Percentiles rank a stretch among this genome's conserved stretches.
Evolutionary conservation across 257 asterid species (phyloP).

Genomic region (Galeopsis tetrahit): DNA sequence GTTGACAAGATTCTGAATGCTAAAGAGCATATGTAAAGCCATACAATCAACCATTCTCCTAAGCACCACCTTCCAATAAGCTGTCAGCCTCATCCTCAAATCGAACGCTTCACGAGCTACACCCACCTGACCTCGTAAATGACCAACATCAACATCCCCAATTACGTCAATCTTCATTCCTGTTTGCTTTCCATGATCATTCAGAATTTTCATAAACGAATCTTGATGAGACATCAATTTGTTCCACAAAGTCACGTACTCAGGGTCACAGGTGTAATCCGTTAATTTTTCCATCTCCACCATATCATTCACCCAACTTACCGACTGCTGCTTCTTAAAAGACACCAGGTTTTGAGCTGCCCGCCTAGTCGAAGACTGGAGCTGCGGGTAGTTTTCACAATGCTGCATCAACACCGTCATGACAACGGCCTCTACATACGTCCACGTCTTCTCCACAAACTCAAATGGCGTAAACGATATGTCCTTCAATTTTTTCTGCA

Average conservation of each 20-base stretch:
- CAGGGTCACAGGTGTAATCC: conserved; percentile 38
- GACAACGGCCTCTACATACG: conserved; percentile 2
- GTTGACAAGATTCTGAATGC: conserved; percentile 39
- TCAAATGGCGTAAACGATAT: background rate
- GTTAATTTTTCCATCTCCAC: conserved; percentile 42
- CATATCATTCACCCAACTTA: conserved; percentile 9
- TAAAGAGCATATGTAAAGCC: conserved; percentile 33
- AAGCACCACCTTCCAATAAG: conserved; percentile 39
- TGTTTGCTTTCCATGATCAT: background rate
- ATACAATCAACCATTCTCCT: conserved; percentile 40
- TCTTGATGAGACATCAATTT: conserved; percentile 26
- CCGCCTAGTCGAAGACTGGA: conserved; percentile 1
- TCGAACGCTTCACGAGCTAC: conserved; percentile 41
- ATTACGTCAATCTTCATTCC: background rate
- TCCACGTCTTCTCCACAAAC: conserved; percentile 32
- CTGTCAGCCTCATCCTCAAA: conserved; percentile 40
- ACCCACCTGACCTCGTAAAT: background rate
- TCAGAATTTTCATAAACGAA: background rate
- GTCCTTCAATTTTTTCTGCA: conserved; percentile 29
- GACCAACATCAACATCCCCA: conserved; percentile 19
- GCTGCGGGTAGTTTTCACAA: conserved; percentile 36
- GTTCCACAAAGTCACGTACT: conserved; percentile 30
- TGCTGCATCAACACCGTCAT: conserved; percentile 20
- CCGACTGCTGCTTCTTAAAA: conserved; percentile 24
- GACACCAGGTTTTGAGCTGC: conserved; percentile 25